Evolutionary conservation across 768 basidiomycete genomes (phyloP).

Genomic region (Kockovaella imperatae): DNA sequence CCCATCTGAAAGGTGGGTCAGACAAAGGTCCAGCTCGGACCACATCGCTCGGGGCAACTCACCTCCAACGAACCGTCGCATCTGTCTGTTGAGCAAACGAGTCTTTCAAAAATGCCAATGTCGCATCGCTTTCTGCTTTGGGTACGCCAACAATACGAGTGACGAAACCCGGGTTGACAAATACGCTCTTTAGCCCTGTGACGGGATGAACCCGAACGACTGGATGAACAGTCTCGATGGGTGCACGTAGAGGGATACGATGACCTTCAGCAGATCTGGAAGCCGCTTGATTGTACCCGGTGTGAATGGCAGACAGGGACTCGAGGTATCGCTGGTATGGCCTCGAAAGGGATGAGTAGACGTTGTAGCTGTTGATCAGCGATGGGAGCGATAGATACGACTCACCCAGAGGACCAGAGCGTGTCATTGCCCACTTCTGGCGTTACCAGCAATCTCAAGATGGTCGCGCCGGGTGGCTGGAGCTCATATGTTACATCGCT

Average conservation of each 20-base stretch:
- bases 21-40: no score
- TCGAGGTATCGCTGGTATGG: slow-evolving; percentile 70
- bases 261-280: slow-evolving; percentile 63
- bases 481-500: slow-evolving; percentile 76
- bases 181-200: slow-evolving; percentile 77
- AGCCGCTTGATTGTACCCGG: slow-evolving; percentile 67
- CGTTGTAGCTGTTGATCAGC: slow-evolving; percentile 54
- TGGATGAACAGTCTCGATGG: slow-evolving; percentile 55
- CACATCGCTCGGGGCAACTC: no score
- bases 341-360: slow-evolving; percentile 74
- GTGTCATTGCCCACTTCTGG: slow-evolving; percentile 72
- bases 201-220: slow-evolving; percentile 75
- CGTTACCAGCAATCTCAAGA: slow-evolving; percentile 62
- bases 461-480: slow-evolving; percentile 59
- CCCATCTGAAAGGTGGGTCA: slow-evolving; percentile 53
- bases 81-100: slow-evolving; percentile 51
- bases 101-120: slow-evolving; percentile 63
- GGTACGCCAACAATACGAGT: slow-evolving; percentile 69
- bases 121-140: slow-evolving; percentile 70
- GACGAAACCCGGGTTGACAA: slow-evolving; percentile 77
- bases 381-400: not conserved
- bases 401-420: slow-evolving; percentile 69
- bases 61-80: slow-evolving; percentile 30
- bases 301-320: slow-evolving; percentile 64
- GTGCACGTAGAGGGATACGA: slow-evolving; percentile 57